These are phyloP conservation scores for Penstemon newberryi DNA, from an alignment of 257 asterid species.

Conservation along the genomic window DNA sequence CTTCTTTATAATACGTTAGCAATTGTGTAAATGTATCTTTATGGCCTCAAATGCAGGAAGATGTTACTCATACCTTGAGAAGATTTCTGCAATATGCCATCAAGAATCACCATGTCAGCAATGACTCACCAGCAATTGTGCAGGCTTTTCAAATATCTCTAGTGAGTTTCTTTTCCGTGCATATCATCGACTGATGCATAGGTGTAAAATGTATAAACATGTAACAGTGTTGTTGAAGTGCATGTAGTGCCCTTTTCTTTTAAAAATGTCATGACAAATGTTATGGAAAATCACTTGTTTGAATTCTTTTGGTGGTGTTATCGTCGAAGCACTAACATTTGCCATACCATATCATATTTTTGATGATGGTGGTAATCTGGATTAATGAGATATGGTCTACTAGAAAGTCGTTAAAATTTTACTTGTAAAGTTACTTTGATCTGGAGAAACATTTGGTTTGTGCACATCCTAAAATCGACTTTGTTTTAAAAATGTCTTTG, in stretches of 20 bases:
- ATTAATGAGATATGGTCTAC: too few relatives aligned
- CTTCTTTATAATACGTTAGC: not conserved
- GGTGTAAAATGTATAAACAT: not conserved
- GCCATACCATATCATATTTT: too few relatives aligned
- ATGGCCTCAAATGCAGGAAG: conserved; percentile 61
- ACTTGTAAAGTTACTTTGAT: not conserved
- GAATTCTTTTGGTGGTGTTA: too few relatives aligned
- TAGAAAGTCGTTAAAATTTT: too few relatives aligned
- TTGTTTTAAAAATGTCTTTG: not conserved
- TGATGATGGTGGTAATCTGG: too few relatives aligned
- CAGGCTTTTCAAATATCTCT: conserved; percentile 85
- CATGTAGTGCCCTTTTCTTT: not conserved
- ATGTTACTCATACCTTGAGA: conserved; percentile 39
- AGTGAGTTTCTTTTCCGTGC: conserved; percentile 47
- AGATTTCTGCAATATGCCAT: conserved; percentile 67
- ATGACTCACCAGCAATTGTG: conserved; percentile 50
- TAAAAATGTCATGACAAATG: too few relatives aligned
- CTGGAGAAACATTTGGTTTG: not conserved
- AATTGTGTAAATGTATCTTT: not conserved
- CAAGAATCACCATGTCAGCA: conserved; percentile 58
- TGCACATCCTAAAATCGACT: not conserved
- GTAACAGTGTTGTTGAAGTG: not conserved
- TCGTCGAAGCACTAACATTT: too few relatives aligned
- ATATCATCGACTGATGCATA: conserved; percentile 9
- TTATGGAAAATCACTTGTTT: too few relatives aligned